Evolutionary conservation across 2,329 filamentous ascomycete genomes (phyloP).

Genomic region (Pseudogymnoascus destructans): DNA sequence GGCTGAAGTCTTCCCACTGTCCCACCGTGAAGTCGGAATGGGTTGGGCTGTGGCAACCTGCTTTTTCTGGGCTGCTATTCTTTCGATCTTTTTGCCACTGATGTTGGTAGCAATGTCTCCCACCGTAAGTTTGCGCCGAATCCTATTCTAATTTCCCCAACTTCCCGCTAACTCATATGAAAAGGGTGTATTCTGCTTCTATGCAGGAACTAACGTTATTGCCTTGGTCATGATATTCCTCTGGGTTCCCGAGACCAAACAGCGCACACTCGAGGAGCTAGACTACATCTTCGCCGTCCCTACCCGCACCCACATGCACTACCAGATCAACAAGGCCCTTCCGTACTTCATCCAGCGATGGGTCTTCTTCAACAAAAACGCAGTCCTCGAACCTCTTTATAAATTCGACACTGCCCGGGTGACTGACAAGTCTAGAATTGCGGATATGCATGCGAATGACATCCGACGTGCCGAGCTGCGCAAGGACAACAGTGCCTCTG

Average conservation of each 20-base stretch:
- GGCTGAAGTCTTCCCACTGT: constrained; percentile 53
- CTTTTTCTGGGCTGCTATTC: constrained; percentile 44
- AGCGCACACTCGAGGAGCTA: constrained; percentile 8
- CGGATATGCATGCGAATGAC: constrained; percentile 6
- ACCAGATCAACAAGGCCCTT: constrained; percentile 21
- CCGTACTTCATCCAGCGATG: constrained; percentile 18
- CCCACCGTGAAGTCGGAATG: constrained; percentile 58
- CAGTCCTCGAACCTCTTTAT: constrained; percentile 37
- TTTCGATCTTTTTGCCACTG: constrained; percentile 37
- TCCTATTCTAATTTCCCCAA: background rate
- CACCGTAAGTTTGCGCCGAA: constrained; percentile 11
- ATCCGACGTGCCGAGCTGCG: background rate
- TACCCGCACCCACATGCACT: constrained; percentile 22
- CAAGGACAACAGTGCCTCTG: constrained; percentile 7
- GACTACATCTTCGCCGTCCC: constrained; percentile 32
- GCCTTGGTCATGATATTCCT: constrained; percentile 38
- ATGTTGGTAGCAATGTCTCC: constrained; percentile 30
- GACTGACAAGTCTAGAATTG: constrained; percentile 8
- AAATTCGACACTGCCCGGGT: constrained; percentile 29
- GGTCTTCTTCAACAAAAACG: constrained; percentile 27
- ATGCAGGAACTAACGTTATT: constrained; percentile 39
- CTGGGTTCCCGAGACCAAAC: constrained; percentile 33
- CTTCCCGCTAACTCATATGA: background rate
- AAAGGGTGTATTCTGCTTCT: constrained; percentile 37
- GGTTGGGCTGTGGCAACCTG: constrained; percentile 51